A percentile compares a stretch with the other conserved stretches of the same genome.
Evolutionary conservation across 1,284 basidiomycete species (phyloP).

Genomic region (Leccinum fallax): DNA sequence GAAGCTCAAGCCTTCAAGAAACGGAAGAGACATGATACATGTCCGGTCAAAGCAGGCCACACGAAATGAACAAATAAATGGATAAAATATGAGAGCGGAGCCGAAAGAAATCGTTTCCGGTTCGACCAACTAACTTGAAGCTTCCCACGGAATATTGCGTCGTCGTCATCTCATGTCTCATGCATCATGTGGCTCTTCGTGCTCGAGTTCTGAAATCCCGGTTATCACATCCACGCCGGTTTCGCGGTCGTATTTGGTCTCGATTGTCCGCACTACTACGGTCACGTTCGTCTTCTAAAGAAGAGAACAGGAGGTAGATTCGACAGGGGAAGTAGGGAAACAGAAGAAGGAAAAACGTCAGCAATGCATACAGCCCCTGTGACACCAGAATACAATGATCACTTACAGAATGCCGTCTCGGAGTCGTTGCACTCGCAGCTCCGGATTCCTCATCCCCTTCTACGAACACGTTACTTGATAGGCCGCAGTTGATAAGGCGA

Average conservation of each 20-base stretch:
- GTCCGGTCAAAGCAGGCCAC: no score
- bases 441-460: not conserved
- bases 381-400: not conserved
- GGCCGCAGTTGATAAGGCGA: not conserved
- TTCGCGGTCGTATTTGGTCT: conserved; percentile 15
- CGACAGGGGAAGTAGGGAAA: not conserved
- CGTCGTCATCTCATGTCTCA: not conserved
- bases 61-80: not conserved
- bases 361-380: not conserved
- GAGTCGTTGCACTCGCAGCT: not conserved
- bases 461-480: not conserved
- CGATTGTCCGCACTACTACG: conserved; percentile 14
- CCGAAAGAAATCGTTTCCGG: not conserved
- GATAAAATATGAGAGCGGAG: not conserved
- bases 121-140: not conserved
- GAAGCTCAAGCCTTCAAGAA: no score
- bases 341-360: not conserved
- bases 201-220: not conserved
- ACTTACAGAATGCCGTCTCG: conserved; percentile 10
- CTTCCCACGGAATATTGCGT: not conserved
- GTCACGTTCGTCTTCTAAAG: conserved; percentile 17
- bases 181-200: not conserved
- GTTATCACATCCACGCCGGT: not conserved
- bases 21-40: no score
- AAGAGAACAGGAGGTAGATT: not conserved